Conservation (phyloP, 345 rosid genomes). For the Odontarrhena argentea region DNA sequence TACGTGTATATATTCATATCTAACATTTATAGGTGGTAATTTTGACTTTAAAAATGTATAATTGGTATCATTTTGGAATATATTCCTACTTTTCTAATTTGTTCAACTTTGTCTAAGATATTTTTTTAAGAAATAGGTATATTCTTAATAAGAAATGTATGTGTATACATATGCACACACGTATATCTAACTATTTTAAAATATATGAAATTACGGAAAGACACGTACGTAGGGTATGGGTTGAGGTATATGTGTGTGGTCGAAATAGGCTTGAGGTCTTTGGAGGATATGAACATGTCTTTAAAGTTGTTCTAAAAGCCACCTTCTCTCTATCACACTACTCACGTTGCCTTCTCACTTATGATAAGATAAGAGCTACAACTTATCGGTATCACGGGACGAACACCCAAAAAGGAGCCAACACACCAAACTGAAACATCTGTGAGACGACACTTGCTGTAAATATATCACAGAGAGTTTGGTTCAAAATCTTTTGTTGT, state of each 20-base stretch:
- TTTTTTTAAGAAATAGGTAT: slow-evolving; percentile 22
- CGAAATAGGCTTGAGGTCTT: slow-evolving; percentile 30
- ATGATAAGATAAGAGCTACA: slow-evolving; percentile 36
- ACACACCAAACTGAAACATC: slow-evolving; percentile 15
- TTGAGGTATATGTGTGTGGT: slow-evolving; percentile 37
- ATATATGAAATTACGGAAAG: slow-evolving; percentile 23
- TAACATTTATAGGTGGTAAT: neutral
- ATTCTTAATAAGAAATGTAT: neutral
- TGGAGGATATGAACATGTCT: slow-evolving; percentile 17
- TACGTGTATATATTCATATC: neutral
- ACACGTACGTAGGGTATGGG: slow-evolving; percentile 31
- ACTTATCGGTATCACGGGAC: slow-evolving; percentile 35
- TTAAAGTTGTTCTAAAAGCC: slow-evolving; percentile 37
- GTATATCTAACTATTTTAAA: neutral
- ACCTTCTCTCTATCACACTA: slow-evolving; percentile 27
- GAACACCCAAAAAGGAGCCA: slow-evolving; percentile 15
- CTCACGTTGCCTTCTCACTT: slow-evolving; percentile 9
- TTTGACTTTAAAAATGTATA: slow-evolving; percentile 6
- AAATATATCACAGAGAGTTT: slow-evolving; percentile 12
- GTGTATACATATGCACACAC: neutral
- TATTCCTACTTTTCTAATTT: neutral
- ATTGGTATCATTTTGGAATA: slow-evolving; percentile 3
- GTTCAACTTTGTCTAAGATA: slow-evolving; percentile 28
- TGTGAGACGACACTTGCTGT: slow-evolving; percentile 29
- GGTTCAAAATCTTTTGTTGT: neutral